Evolutionary conservation across 2,329 filamentous ascomycete species (phyloP), one percentile per base, ranked within the genome.

Genomic region (Phialocephala subalpina): DNA sequence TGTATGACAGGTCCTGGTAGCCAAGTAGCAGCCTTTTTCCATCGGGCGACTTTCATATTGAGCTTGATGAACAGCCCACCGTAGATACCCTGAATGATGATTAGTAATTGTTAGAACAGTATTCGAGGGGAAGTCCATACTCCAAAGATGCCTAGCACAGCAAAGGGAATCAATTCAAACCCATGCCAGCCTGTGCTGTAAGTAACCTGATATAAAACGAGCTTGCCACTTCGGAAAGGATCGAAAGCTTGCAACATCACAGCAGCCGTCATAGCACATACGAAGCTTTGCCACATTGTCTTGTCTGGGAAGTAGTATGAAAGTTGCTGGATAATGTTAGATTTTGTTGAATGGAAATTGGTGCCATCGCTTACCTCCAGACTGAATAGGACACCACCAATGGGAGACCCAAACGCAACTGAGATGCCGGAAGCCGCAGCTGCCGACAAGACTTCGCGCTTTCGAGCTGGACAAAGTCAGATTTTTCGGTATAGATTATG

Each of bases 261-360:
- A 20, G 96, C 95, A 18, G 94, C 96, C n/a, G 97, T 93, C 94
- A 98, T 98, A 77, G 96, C 96, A 74, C 96, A 98, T 47, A 99
- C 96, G 76, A 99, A 99, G 74, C 94, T 97, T 78, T 97, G 96
- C 96, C 96, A 99, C 96, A 99, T 98, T 11, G 96, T 98, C 80
- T 98, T 98, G 80, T 98, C 95, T 0, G 96, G 95, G 73, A 98
- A 98, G 79, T 97, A 98, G 78, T 97, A 98, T 0, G 94, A 97
- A 2, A 98, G 83, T 85, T 97, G 93, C 87, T 92, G n/a, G 5
- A 18, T 38, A n/a, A 16, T 12, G 36, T 72, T 42, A 72, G 66
- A 29, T 57, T n/a, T 22, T 55, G 25, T 49, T 63, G 55, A 63
- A 49, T 1, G 47, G 27, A 64, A 29, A 49, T 25, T 36, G 9